Evolutionary conservation across 352 stramenopile species (phyloP), one percentile per base, ranked within the genome.

Genomic region (Pilasporangium apinafurcum): DNA sequence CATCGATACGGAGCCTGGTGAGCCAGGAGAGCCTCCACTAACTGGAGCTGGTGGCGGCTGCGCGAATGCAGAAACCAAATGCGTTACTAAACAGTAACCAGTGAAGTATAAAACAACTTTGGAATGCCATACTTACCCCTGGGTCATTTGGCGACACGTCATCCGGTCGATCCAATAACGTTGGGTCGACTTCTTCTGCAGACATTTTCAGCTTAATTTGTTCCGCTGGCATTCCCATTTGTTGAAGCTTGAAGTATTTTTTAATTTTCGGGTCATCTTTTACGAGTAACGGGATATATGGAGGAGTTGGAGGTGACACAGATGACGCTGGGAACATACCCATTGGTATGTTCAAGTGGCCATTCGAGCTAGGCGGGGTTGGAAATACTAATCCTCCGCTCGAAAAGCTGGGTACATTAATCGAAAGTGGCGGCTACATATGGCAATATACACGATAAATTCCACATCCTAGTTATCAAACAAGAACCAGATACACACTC

Each of bases 141-240:
- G 65, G 58, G 35, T 94, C 79, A 24, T 91, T 92, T 0, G 83
- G 83, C 3, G 79, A 94, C 5, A 87, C 64, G 4, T 80, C 77
- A 17, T 91, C 71, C 2, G 79, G 80, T 27, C 52, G 66, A 45
- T 92, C 80, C 33, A 94, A 52, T 12, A 92, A 33, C 8, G 59
- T 59, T 8, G 73, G 55, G 26, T 92, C 71, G 13, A 85, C 43
- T 2, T 82, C 60, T 12, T 91, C 79, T 8, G 71, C 66, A 10
- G 69, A 63, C 79, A 92, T 92, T 48, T 92, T 92, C 18, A 91
- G 60, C 56, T 89, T 82, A 28, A 87, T 81, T 42, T 94, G 79
- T 27, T 87, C 82, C 16, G 65, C 50, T 14, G 79, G 77, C 79
- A 94, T 90, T 4, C 82, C 82, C 78, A 94, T 84, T 51, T 79